These are phyloP conservation scores for Pseudocercospora cruenta DNA, from an alignment of 2,329 filamentous ascomycete species.

Conservation along the genomic window DNA sequence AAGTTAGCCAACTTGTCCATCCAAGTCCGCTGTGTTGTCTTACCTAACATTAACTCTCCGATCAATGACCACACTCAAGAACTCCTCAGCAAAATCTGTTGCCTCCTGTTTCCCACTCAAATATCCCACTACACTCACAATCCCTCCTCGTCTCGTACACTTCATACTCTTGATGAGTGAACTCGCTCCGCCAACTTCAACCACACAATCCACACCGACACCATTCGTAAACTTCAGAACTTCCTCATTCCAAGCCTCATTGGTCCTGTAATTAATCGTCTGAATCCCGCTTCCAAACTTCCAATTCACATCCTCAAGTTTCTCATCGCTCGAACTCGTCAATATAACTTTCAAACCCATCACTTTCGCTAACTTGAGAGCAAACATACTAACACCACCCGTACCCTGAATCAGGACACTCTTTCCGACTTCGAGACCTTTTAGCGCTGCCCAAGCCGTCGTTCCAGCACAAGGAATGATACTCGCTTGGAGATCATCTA, in stretches of 20 bases:
- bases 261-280: slow-evolving; percentile 62
- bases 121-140: slow-evolving; percentile 22
- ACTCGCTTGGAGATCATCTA: slow-evolving; percentile 61
- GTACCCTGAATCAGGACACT: slow-evolving; percentile 52
- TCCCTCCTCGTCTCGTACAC: slow-evolving; percentile 37
- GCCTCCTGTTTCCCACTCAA: slow-evolving; percentile 18
- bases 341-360: slow-evolving; percentile 52
- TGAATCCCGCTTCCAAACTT: slow-evolving; percentile 51
- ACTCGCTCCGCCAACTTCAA: slow-evolving; percentile 51
- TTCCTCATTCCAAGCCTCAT: slow-evolving; percentile 60
- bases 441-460: slow-evolving; percentile 52
- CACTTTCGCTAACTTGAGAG: slow-evolving; percentile 27
- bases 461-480: slow-evolving; percentile 63
- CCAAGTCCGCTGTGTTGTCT: too few relatives aligned
- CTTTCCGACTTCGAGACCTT: slow-evolving; percentile 44
- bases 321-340: slow-evolving; percentile 60
- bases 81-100: slow-evolving; percentile 14
- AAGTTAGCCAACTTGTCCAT: too few relatives aligned
- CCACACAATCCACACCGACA: slow-evolving; percentile 49
- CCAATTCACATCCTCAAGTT: slow-evolving; percentile 54
- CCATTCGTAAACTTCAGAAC: slow-evolving; percentile 52
- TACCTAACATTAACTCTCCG: slow-evolving; percentile 23
- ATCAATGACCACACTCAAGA: slow-evolving; percentile 27
- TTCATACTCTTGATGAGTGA: slow-evolving; percentile 23
- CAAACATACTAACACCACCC: slow-evolving; percentile 34